These are phyloP conservation scores for Calonectria montana DNA, from an alignment of 2,329 filamentous ascomycete genomes.

Conservation along the genomic window DNA sequence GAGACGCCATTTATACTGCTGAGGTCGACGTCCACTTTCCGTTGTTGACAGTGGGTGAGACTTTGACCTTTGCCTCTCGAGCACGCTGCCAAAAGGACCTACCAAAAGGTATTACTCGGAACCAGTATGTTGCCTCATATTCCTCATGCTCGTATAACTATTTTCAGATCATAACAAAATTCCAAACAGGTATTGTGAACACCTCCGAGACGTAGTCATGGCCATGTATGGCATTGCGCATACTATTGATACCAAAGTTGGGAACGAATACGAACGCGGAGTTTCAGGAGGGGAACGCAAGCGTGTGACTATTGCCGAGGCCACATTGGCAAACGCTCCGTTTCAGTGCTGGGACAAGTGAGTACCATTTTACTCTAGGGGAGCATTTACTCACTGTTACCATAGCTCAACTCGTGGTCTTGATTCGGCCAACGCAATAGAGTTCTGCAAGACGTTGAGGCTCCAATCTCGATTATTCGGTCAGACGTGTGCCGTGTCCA, in stretches of 20 bases:
- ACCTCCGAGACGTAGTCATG: slow-evolving; percentile 72
- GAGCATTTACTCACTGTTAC: not conserved
- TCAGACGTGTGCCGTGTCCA: slow-evolving; percentile 32
- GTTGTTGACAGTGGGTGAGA: slow-evolving; percentile 3
- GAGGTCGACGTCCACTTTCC: slow-evolving; percentile 20
- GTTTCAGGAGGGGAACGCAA: slow-evolving; percentile 82
- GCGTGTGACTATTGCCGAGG: slow-evolving; percentile 80
- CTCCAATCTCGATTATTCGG: slow-evolving; percentile 30
- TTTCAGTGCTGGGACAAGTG: slow-evolving; percentile 43
- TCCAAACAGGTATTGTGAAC: slow-evolving; percentile 37
- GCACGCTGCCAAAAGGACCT: slow-evolving; percentile 1
- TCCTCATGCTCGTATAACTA: no score
- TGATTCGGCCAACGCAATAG: slow-evolving; percentile 34
- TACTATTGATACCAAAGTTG: slow-evolving; percentile 76
- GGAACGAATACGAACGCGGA: slow-evolving; percentile 74
- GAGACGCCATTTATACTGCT: slow-evolving; percentile 11
- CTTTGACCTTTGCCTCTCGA: slow-evolving; percentile 10
- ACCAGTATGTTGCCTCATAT: not conserved
- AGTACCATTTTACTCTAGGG: not conserved
- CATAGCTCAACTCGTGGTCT: slow-evolving; percentile 34
- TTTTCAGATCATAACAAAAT: not conserved
- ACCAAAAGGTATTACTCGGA: not conserved
- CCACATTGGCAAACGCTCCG: slow-evolving; percentile 62
- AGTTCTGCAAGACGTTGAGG: slow-evolving; percentile 31
- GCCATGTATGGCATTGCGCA: slow-evolving; percentile 77